Evolutionary conservation across 257 asterid genomes (phyloP).

Genomic region (Solanum ossicruentum): DNA sequence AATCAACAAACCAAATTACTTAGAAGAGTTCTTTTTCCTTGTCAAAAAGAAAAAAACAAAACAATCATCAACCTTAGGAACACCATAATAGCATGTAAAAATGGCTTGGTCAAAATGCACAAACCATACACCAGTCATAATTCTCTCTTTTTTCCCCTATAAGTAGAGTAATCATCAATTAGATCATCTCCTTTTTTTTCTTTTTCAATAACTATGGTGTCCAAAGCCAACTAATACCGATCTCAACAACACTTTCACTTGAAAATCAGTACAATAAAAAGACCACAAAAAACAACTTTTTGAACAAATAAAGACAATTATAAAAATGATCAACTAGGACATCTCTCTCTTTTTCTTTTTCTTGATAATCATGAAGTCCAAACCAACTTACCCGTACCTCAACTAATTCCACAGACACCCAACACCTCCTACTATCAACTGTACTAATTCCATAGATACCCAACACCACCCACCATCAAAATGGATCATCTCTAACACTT

Average conservation of each 20-base stretch:
- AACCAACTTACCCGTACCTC: background rate
- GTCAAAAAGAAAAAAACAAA: background rate
- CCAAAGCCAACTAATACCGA: too few species aligned
- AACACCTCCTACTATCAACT: background rate
- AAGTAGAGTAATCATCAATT: background rate
- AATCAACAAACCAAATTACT: background rate
- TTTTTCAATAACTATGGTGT: too few species aligned
- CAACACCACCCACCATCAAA: background rate
- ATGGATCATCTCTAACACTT: background rate
- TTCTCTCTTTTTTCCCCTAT: background rate
- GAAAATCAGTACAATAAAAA: background rate
- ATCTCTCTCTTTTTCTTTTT: background rate
- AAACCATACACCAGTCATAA: background rate
- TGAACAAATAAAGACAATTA: background rate
- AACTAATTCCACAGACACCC: too few species aligned
- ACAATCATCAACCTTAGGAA: background rate
- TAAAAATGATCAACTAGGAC: background rate
- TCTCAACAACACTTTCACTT: background rate
- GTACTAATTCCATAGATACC: background rate
- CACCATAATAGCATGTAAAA: background rate
- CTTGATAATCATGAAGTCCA: background rate
- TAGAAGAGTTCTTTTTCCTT: background rate
- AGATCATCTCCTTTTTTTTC: too few species aligned
- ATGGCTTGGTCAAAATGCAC: background rate
- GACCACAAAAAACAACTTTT: background rate